phyloP scores from a whole-genome alignment of 192 early-diverging fungal genomes.

The Rhizophagus clarus region DNA sequence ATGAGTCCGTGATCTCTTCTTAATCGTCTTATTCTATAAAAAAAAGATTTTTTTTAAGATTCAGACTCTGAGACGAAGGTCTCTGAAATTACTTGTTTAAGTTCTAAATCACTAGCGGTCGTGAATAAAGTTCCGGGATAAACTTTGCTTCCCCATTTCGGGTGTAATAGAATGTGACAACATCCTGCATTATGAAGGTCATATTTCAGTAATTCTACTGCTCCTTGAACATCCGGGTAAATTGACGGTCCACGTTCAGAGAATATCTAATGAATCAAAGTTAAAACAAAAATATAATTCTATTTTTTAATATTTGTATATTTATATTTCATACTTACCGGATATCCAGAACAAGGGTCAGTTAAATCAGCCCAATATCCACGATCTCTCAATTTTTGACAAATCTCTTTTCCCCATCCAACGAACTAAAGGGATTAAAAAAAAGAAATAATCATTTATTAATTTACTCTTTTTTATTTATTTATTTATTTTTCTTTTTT shows the following conservation, averaged over 20 bases:
- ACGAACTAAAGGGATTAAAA: constrained; percentile 57
- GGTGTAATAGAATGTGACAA: constrained; percentile 85
- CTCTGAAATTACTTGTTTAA: constrained; percentile 35
- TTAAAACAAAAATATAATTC: constrained; percentile 1
- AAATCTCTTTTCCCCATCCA: constrained; percentile 65
- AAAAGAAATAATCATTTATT: background rate
- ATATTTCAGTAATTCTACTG: constrained; percentile 75
- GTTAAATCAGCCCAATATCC: constrained; percentile 90
- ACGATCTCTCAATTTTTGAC: constrained; percentile 50
- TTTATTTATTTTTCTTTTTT: background rate
- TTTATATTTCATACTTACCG: constrained; percentile 50
- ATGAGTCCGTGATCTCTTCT: no score
- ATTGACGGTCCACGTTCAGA: constrained; percentile 70
- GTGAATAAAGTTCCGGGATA: constrained; percentile 91
- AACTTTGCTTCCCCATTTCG: constrained; percentile 85
- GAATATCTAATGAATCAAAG: constrained; percentile 46
- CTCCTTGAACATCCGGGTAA: constrained; percentile 90
- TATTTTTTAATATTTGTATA: background rate
- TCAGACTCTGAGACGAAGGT: background rate
- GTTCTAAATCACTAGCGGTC: constrained; percentile 62
- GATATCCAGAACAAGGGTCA: constrained; percentile 88
- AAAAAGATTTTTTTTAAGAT: no score
- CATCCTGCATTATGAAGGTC: constrained; percentile 76
- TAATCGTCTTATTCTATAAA: no score
- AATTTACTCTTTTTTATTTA: background rate